A percentile compares a stretch with the other conserved stretches of the same genome.
These are phyloP conservation scores for Podospora conica DNA, from an alignment of 495 filamentous ascomycete species.

Conservation along the genomic window DNA sequence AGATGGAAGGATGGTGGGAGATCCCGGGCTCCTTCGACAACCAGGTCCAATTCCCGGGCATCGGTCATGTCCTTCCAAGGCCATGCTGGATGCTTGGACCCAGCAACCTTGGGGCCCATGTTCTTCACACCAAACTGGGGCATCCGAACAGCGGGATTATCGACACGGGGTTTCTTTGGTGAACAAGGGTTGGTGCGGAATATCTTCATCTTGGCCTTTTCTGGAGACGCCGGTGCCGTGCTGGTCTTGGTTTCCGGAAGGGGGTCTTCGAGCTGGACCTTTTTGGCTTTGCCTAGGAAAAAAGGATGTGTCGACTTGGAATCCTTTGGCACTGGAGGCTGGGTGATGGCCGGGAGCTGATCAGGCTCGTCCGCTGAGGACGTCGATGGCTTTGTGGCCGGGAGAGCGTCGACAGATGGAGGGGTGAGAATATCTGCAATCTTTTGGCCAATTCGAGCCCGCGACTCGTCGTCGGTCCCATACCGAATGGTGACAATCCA, in stretches of 20 bases:
- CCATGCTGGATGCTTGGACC: constrained; percentile 60
- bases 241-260: constrained; percentile 14
- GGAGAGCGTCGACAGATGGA: not conserved
- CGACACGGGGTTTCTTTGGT: constrained; percentile 22
- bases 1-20: not conserved
- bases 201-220: constrained; percentile 20
- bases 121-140: constrained; percentile 31
- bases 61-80: constrained; percentile 61
- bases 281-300: constrained; percentile 51
- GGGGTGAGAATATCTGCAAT: constrained; percentile 31
- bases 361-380: constrained; percentile 16
- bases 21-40: not conserved
- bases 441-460: constrained; percentile 26
- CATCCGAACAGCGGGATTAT: constrained; percentile 15
- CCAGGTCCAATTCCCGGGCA: constrained; percentile 38
- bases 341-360: not conserved
- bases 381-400: not conserved
- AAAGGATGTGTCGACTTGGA: constrained; percentile 74
- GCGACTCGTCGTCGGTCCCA: constrained; percentile 28
- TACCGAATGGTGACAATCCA: constrained; percentile 32
- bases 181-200: constrained; percentile 33
- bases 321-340: not conserved
- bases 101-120: constrained; percentile 47
- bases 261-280: constrained; percentile 5
- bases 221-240: constrained; percentile 2